Base-by-base conservation (phyloP, 2,329 filamentous ascomycete species). In the Scytalidium sp. region DNA sequence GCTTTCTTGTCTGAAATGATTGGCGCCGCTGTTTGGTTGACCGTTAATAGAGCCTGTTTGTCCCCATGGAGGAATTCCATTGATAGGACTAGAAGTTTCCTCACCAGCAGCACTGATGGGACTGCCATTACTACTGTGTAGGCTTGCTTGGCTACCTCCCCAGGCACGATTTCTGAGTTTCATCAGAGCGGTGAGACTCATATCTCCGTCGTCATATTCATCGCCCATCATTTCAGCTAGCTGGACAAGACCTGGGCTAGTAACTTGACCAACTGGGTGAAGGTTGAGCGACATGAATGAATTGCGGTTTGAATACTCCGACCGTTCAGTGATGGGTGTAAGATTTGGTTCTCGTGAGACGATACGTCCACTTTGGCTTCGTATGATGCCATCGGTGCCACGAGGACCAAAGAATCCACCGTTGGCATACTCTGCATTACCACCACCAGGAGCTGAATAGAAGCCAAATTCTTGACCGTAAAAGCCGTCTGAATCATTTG, bases 401-500 rank as follows among this genome's bases (percentile, higher is more conserved):
- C 86, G 83, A 1, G 88, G 83, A 1, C 90, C 90, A 63, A 97
- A 97, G 69, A 90, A 96, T 19, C 94, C 94, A 22, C 94, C 94
- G 58, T 90, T 88, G 13, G 83, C 79, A 58, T 87, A 88, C 39
- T 66, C 69, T 1, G 68, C 64, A 41, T 69, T 65, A 10, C 70
- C 66, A 15, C 65, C 65, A 4, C 70, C 57, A 0, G 81, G 79
- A 1, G 76, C 74, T 1, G 92, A 90, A 66, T 96, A 99, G 67
- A 99, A 99, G 1, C 91, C 92, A 63, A 99, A 99, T 66, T 99
- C 94, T 58, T 91, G 87, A 0, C 94, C 94, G 63, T 99, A 99
- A 73, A 94, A 95, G 1, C 90, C 93, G 56, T 97, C 93, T 6
- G 86, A 86, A 62, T 99, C 94, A 58, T 90, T 92, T 42, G 94